phyloP scores from a whole-genome alignment of 148 eudicot species.

The Nepenthes mirabilis region DNA sequence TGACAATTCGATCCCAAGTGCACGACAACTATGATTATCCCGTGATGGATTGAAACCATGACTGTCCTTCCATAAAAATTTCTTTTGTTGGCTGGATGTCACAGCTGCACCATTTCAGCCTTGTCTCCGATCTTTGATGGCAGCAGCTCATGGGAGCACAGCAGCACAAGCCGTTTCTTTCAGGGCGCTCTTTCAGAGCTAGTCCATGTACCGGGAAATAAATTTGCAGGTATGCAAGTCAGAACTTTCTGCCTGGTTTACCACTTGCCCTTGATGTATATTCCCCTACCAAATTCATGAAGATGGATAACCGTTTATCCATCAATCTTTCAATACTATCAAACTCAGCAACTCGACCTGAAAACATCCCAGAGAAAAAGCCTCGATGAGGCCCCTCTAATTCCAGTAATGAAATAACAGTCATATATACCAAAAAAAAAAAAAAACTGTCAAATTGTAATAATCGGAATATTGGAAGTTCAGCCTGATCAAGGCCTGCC shows the following conservation, averaged over 20 bases:
- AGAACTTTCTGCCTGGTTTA: constrained; percentile 20
- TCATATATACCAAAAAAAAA: too few species aligned
- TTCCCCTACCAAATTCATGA: constrained; percentile 71
- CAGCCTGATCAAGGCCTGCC: too few species aligned
- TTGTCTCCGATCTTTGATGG: neutral
- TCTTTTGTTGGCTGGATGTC: too few species aligned
- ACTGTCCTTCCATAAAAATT: too few species aligned
- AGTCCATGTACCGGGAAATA: neutral
- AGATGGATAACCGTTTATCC: constrained; percentile 74
- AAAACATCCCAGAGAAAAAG: constrained; percentile 7
- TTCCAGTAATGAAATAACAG: too few species aligned
- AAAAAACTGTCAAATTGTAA: too few species aligned
- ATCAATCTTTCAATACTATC: constrained; percentile 63
- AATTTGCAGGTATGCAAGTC: neutral
- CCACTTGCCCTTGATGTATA: constrained; percentile 72
- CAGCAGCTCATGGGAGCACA: neutral
- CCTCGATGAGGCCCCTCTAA: neutral
- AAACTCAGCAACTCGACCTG: constrained; percentile 89
- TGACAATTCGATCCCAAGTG: too few species aligned
- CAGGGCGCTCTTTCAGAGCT: neutral
- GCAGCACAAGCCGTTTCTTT: neutral
- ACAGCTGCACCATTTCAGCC: too few species aligned
- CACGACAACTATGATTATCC: too few species aligned
- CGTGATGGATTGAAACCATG: too few species aligned
- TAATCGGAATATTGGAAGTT: too few species aligned